Base-by-base conservation (phyloP, 1,139 yeast species). In the Hanseniaspora uvarum region DNA sequence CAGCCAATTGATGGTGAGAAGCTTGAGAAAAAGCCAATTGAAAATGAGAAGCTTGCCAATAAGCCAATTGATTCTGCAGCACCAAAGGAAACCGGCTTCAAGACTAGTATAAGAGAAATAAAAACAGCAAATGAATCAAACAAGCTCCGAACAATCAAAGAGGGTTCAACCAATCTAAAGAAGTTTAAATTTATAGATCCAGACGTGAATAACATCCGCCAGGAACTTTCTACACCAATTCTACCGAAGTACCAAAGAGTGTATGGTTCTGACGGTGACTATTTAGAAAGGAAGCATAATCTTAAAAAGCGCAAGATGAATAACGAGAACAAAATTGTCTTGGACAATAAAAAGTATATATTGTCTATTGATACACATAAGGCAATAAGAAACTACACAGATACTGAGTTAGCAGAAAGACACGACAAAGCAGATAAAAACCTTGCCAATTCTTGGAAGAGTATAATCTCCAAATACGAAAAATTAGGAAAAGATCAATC, bases 381-480 rank as follows among this genome's bases (percentile, higher is more conserved):
- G 38, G 46, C 24, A 5, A 66, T 67, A 31, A 68, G 68, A 5
- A 62, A 61, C 50, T 55, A 66, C n/a, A 62, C 66, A 3, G 69
- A 67, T 49, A 65, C 62, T 26, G 65, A 66, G 53, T 62, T 65
- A 2, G 58, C 65, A 62, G 62, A 59, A 53, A 61, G 63, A 34
- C 69, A 65, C 49, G 63, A 60, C 63, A 67, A 58, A 66, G 79
- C 66, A 55, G 70, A 60, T 56, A 65, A 57, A 68, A 72, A 57
- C 43, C 65, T 67, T 68, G 64, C 61, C 50, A 58, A 57, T 5
- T 66, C 61, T 1, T 83, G 88, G 87, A 71, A 73, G 24, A 69
- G 70, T 11, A 80, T 83, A 40, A 71, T 83, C 11, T 65, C 71
- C 5, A 77, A 75, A 62, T 81, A 81, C 61, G 75, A 81, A 30